phyloP scores from a whole-genome alignment of 1,284 basidiomycete species.

The Xerocomus amazonicus region DNA sequence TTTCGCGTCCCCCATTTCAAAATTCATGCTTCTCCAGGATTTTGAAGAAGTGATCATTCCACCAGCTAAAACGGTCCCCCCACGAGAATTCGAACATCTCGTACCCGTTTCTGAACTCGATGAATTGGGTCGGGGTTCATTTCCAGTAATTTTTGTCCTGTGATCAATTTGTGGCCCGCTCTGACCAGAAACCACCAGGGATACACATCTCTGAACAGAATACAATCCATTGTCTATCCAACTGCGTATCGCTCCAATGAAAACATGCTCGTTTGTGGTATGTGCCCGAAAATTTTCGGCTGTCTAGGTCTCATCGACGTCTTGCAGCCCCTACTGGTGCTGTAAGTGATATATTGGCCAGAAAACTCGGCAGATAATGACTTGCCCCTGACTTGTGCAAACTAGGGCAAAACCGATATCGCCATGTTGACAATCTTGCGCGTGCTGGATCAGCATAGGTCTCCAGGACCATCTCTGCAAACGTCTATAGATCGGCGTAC shows the following conservation, averaged over 20 bases:
- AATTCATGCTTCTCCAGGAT: conserved; percentile 37
- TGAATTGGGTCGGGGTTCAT: conserved; percentile 79
- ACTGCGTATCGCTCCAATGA: conserved; percentile 94
- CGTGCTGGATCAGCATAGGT: conserved; percentile 74
- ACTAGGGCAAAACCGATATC: conserved; percentile 97
- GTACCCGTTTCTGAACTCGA: conserved; percentile 78
- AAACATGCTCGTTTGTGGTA: conserved; percentile 94
- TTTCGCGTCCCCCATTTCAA: background rate
- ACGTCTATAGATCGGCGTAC: conserved; percentile 64
- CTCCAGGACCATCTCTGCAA: conserved; percentile 38
- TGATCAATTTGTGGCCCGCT: background rate
- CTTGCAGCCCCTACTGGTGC: conserved; percentile 88
- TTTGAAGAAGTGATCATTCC: conserved; percentile 89
- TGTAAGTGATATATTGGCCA: conserved; percentile 45
- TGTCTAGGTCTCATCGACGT: conserved; percentile 4
- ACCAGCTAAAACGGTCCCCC: conserved; percentile 78
- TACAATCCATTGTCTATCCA: conserved; percentile 94
- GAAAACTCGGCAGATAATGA: conserved; percentile 8
- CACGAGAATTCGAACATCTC: conserved; percentile 69
- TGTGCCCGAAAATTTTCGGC: conserved; percentile 27
- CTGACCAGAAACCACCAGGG: conserved; percentile 47
- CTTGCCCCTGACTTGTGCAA: conserved; percentile 7
- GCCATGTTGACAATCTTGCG: conserved; percentile 94
- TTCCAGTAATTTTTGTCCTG: conserved; percentile 61
- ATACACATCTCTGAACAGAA: conserved; percentile 86